A percentile compares a stretch with the other conserved stretches of the same genome.
These are phyloP conservation scores for Populus hybrid DNA, from an alignment of 441 rosid genomes.

Conservation along the genomic window DNA sequence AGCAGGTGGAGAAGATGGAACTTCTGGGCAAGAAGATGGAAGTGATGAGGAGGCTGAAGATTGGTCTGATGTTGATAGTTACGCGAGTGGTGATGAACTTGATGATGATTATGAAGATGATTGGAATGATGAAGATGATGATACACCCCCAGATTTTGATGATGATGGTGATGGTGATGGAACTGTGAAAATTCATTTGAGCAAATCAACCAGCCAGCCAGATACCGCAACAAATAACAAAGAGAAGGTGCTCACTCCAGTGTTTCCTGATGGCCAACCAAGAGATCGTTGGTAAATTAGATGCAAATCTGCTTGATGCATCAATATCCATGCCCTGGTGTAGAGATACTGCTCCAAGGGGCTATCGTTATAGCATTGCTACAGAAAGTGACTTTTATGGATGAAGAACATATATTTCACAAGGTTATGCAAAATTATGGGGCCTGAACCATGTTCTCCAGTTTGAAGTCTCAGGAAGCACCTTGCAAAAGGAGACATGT, in stretches of 20 bases:
- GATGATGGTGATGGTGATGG: slow-evolving; percentile 56
- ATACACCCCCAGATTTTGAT: slow-evolving; percentile 72
- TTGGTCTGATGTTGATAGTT: slow-evolving; percentile 72
- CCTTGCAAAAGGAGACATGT: not conserved
- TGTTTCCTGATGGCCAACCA: slow-evolving; percentile 75
- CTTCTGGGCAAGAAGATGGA: slow-evolving; percentile 36
- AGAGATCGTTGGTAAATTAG: slow-evolving; percentile 67
- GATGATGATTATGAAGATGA: slow-evolving; percentile 36
- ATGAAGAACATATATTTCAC: not conserved
- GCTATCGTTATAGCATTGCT: not conserved
- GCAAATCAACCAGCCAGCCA: slow-evolving; percentile 30
- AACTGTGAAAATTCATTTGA: slow-evolving; percentile 32
- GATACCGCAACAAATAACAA: slow-evolving; percentile 35
- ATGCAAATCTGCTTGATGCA: slow-evolving; percentile 5
- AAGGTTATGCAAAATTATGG: slow-evolving; percentile 9
- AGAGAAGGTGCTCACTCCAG: slow-evolving; percentile 43
- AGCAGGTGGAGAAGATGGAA: slow-evolving; percentile 34
- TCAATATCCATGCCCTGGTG: not conserved
- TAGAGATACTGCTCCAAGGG: slow-evolving; percentile 4
- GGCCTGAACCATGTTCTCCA: slow-evolving; percentile 10
- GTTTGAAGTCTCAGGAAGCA: slow-evolving; percentile 1
- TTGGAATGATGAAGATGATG: slow-evolving; percentile 59
- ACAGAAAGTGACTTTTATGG: not conserved
- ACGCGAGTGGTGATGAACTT: slow-evolving; percentile 36
- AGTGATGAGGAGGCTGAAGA: slow-evolving; percentile 50